Percentiles rank a stretch among this genome's conserved stretches.
These are phyloP conservation scores for Willaertia magna DNA, from an alignment of 208 protist species.

Conservation along the genomic window DNA sequence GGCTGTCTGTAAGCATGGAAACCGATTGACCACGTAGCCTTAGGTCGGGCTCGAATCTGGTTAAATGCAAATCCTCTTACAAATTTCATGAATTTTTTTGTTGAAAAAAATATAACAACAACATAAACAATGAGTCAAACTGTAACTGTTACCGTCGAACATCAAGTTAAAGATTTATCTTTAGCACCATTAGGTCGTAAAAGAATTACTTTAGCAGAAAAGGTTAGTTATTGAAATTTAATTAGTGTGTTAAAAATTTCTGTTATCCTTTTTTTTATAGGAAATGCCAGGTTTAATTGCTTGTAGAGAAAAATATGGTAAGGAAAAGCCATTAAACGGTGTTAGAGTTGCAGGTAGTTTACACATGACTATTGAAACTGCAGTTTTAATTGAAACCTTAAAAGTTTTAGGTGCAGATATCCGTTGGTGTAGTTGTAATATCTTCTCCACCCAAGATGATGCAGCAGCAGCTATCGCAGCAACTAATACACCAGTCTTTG, in stretches of 20 bases:
- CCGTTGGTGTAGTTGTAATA: constrained; percentile 95
- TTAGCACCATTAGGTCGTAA: constrained; percentile 92
- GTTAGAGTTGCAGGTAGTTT: constrained; percentile 94
- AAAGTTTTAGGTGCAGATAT: constrained; percentile 89
- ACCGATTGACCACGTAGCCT: no score
- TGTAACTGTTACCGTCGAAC: constrained; percentile 38
- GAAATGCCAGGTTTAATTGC: constrained; percentile 99
- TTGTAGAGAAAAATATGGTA: constrained; percentile 51
- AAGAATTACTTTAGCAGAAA: constrained; percentile 91
- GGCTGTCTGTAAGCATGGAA: no score
- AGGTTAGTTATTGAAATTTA: constrained; percentile 24
- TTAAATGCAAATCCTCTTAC: no score
- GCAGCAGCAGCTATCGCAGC: constrained; percentile 80
- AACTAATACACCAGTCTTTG: constrained; percentile 88
- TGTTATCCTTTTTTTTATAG: no score
- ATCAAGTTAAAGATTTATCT: constrained; percentile 89
- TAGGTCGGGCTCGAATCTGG: no score
- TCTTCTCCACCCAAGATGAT: constrained; percentile 95
- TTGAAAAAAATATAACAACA: constrained; percentile 7
- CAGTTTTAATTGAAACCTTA: constrained; percentile 98
- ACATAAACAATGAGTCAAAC: background rate
- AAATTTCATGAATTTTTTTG: background rate
- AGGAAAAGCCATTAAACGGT: constrained; percentile 80
- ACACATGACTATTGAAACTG: constrained; percentile 99
- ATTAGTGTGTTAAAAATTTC: no score